Base-by-base conservation (phyloP, 2,329 filamentous ascomycete species). In the Apiospora arundinis region DNA sequence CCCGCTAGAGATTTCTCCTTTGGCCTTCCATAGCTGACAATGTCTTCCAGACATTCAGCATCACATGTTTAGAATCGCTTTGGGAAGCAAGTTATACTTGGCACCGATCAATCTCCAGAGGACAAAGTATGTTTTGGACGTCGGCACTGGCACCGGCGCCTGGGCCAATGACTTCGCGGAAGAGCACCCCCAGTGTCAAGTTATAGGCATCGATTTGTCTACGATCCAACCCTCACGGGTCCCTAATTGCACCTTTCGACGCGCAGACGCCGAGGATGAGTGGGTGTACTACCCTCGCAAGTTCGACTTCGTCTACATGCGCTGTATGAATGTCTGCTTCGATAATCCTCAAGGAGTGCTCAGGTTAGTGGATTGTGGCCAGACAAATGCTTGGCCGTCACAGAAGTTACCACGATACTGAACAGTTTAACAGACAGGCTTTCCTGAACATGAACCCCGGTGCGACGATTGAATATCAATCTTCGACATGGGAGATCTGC, bases 271-370 rank as follows among this genome's bases (percentile, higher is more conserved):
- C 25, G 52, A 72, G 32, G 66, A 67, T 1, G 56, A 52, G 32
- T 56, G 69, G 69, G 25, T 48, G 56, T 63, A 63, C 9, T 56
- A 48, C 9, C 42, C 37, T 3, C 28, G 32, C 6, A 52, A 46
- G 25, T 70, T 69, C n/a, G 69, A 72, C 32, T 72, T 70, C 52
- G 52, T 72, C 32, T 63, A 67, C 40, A 45, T 72, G 5, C 69
- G 71, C 1, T 45, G 65, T 9, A 56, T 60, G 21, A 56, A 32
- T 16, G 28, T 21, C 14, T 72, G 71, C 12, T 72, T 72, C 25
- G 69, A 72, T n/a, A 42, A 67, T 44, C 52, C 52, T 1, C 18
- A 25, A 6, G 42, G 23, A 4, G 69, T 70, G n/a, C 23, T 69
- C 2, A 18, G 42, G 66, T 45, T 2, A 46, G 66, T 45, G 16